phyloP scores from a whole-genome alignment of 208 protist genomes.

The Spongospora subterranea region DNA sequence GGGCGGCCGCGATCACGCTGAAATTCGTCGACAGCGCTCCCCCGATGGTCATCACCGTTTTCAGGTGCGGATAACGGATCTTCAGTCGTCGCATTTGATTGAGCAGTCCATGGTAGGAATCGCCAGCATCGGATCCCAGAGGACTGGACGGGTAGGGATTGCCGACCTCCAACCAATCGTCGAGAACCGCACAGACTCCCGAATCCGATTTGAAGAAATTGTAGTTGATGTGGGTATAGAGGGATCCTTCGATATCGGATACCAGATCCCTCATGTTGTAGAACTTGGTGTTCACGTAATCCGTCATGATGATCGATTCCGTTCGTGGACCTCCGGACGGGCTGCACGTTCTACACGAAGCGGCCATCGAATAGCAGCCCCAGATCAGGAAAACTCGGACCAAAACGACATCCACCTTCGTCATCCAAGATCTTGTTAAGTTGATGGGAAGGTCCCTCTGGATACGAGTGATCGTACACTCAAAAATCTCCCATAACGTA shows the following conservation, averaged over 20 bases:
- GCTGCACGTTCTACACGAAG: too few relatives aligned
- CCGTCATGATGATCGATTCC: background rate
- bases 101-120: background rate
- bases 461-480: too few relatives aligned
- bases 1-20: background rate
- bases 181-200: background rate
- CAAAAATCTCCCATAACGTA: too few relatives aligned
- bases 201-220: too few relatives aligned
- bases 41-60: background rate
- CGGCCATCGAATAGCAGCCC: too few relatives aligned
- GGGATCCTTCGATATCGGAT: constrained; percentile 16
- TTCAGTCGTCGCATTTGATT: constrained; percentile 41
- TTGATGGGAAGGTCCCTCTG: too few relatives aligned
- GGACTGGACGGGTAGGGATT: background rate
- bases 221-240: background rate
- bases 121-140: constrained; percentile 14
- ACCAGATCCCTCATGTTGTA: background rate
- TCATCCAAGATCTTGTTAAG: too few relatives aligned
- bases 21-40: background rate
- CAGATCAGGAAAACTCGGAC: too few relatives aligned
- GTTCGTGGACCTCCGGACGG: background rate
- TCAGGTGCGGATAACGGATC: constrained; percentile 19
- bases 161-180: background rate
- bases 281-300: background rate
- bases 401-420: too few relatives aligned